Evolutionary conservation across 371 early-diverging fungal species (phyloP).

Genomic region (Lichtheimia hyalospora): DNA sequence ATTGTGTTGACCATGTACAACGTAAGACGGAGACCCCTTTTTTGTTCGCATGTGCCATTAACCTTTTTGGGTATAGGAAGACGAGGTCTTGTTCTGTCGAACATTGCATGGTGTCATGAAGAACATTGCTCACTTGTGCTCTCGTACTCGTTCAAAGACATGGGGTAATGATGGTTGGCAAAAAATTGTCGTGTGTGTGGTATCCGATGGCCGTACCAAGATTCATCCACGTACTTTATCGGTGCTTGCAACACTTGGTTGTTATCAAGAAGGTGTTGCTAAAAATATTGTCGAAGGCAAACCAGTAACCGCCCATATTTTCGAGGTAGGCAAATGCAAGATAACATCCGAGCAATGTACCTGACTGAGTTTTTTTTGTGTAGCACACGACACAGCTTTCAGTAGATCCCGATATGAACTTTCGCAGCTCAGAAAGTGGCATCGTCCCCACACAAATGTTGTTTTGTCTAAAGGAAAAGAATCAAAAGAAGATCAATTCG

Average conservation of each 20-base stretch:
- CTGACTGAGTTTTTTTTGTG: slow-evolving; percentile 4
- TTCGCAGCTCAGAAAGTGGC: slow-evolving; percentile 71
- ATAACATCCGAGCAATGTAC: background rate
- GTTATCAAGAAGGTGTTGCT: slow-evolving; percentile 80
- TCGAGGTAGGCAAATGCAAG: slow-evolving; percentile 39
- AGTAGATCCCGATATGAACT: slow-evolving; percentile 73
- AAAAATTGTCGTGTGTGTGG: slow-evolving; percentile 91
- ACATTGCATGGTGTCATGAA: slow-evolving; percentile 89
- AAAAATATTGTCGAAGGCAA: slow-evolving; percentile 67
- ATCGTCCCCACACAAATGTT: slow-evolving; percentile 90
- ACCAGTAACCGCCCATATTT: slow-evolving; percentile 76
- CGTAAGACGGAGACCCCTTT: slow-evolving; percentile 33
- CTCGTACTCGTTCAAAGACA: slow-evolving; percentile 70
- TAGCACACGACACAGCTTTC: slow-evolving; percentile 87
- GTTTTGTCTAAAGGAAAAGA: slow-evolving; percentile 93
- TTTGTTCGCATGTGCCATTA: background rate
- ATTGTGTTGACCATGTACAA: slow-evolving; percentile 89
- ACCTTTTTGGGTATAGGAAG: slow-evolving; percentile 62
- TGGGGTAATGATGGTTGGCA: slow-evolving; percentile 94
- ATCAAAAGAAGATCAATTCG: slow-evolving; percentile 92
- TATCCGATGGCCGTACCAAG: slow-evolving; percentile 68
- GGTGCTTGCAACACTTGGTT: slow-evolving; percentile 76
- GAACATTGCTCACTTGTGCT: slow-evolving; percentile 88
- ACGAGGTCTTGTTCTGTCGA: slow-evolving; percentile 86
- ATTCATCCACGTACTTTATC: slow-evolving; percentile 69